Evolutionary conservation across 2,329 filamentous ascomycete species (phyloP).

Genomic region (Pseudonectria foliicola): DNA sequence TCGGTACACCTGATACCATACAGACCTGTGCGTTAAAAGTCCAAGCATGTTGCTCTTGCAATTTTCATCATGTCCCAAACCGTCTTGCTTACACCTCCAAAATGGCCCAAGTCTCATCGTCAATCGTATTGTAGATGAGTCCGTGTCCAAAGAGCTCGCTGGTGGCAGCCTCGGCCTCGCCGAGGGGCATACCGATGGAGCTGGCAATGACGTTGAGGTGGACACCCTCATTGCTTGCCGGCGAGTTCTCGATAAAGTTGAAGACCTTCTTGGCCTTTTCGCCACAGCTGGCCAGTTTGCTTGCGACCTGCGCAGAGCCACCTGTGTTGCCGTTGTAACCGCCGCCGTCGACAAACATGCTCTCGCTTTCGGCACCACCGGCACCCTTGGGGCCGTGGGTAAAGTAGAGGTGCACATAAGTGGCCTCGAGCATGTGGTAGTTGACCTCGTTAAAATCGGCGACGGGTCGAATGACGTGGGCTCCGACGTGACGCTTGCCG

Average conservation of each 20-base stretch:
- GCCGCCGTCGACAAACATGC: constrained; percentile 51
- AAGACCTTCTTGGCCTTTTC: constrained; percentile 62
- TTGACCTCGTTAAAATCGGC: constrained; percentile 86
- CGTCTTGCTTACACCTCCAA: constrained; percentile 51
- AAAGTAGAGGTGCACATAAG: constrained; percentile 79
- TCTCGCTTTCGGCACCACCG: constrained; percentile 33
- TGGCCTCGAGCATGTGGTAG: constrained; percentile 86
- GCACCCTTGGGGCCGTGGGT: constrained; percentile 57
- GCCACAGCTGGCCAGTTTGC: constrained; percentile 43
- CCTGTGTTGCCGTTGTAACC: constrained; percentile 30
- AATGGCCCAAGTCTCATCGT: constrained; percentile 87
- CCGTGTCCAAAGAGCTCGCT: constrained; percentile 72
- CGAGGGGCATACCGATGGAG: constrained; percentile 55
- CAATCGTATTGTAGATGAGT: constrained; percentile 81
- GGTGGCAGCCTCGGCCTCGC: constrained; percentile 67
- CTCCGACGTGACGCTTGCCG: constrained; percentile 73
- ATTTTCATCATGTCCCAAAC: neutral
- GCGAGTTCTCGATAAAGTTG: constrained; percentile 56
- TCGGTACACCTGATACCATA: too few species aligned
- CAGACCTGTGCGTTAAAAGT: too few species aligned
- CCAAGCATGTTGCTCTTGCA: too few species aligned
- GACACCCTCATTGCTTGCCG: constrained; percentile 73
- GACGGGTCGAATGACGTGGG: constrained; percentile 73
- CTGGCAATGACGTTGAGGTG: constrained; percentile 71
- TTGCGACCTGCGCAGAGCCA: constrained; percentile 30